Evolutionary conservation across 2,329 filamentous ascomycete species (phyloP).

Genomic region (Emericellopsis atlantica): DNA sequence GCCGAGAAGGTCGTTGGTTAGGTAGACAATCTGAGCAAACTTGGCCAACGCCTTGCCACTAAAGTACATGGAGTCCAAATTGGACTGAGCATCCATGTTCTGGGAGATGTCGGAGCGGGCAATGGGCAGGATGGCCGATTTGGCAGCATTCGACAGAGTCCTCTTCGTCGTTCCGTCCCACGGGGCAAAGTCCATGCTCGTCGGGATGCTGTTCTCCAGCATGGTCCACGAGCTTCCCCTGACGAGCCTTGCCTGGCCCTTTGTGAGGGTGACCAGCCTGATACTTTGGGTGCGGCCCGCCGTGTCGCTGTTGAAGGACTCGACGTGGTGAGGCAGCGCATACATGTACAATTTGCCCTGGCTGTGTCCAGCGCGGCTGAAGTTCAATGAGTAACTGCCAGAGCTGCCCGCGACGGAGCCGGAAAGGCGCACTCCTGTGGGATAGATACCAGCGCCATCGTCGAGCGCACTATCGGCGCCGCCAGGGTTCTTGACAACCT

Average conservation of each 20-base stretch:
- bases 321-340: constrained; percentile 73
- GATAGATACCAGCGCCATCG: constrained; percentile 63
- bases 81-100: constrained; percentile 59
- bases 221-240: constrained; percentile 66
- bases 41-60: constrained; percentile 76
- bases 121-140: constrained; percentile 39
- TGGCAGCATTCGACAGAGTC: constrained; percentile 9
- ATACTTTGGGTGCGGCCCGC: constrained; percentile 39
- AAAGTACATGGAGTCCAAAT: constrained; percentile 84
- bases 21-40: constrained; percentile 60
- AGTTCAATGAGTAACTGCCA: constrained; percentile 64
- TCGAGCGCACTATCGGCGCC: constrained; percentile 59
- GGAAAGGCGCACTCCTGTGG: constrained; percentile 32
- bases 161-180: constrained; percentile 41
- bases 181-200: constrained; percentile 64
- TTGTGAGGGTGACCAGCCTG: constrained; percentile 68
- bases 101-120: constrained; percentile 60
- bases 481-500: constrained; percentile 65
- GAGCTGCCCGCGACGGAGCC: constrained; percentile 45
- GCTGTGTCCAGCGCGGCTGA: constrained; percentile 54
- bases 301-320: constrained; percentile 54
- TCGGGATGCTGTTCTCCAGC: constrained; percentile 58
- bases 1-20: constrained; percentile 48
- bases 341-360: constrained; percentile 65
- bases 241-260: constrained; percentile 66